These are phyloP conservation scores for Gossypium davidsonii DNA, from an alignment of 441 rosid genomes.

Conservation along the genomic window DNA sequence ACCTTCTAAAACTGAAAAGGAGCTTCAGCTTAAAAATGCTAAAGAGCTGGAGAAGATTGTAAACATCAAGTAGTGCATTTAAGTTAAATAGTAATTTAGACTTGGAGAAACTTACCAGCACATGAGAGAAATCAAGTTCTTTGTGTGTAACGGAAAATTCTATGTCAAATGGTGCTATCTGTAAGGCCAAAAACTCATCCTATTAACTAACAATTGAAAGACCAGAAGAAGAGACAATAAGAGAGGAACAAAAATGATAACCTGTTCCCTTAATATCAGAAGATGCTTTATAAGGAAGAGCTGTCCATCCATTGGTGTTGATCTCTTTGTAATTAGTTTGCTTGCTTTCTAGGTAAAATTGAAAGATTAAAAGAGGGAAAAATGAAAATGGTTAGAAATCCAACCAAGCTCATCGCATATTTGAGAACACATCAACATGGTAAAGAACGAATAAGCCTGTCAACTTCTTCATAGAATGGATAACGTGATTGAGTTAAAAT, in stretches of 20 bases:
- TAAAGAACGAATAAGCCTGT: neutral
- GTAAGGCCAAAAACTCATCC: slow-evolving; percentile 23
- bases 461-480: neutral
- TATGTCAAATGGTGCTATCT: slow-evolving; percentile 96
- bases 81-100: slow-evolving; percentile 5
- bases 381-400: slow-evolving; percentile 3
- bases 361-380: slow-evolving; percentile 12
- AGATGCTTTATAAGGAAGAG: slow-evolving; percentile 93
- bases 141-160: slow-evolving; percentile 93
- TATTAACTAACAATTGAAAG: slow-evolving; percentile 7
- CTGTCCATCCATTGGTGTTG: slow-evolving; percentile 83
- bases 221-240: slow-evolving; percentile 19
- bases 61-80: slow-evolving; percentile 6
- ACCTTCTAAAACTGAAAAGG: neutral
- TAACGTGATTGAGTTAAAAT: neutral
- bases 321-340: slow-evolving; percentile 68
- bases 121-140: slow-evolving; percentile 96
- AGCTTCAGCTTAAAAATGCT: neutral
- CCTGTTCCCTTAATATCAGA: slow-evolving; percentile 91
- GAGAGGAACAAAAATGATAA: slow-evolving; percentile 23
- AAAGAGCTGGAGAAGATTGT: neutral
- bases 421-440: neutral
- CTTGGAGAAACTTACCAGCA: slow-evolving; percentile 68
- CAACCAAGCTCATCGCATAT: neutral
- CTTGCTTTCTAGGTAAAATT: slow-evolving; percentile 71